A percentile compares a stretch with the other conserved stretches of the same genome.
Conservation (phyloP, 345 rosid species). For the Excoecaria cochinchinensis region DNA sequence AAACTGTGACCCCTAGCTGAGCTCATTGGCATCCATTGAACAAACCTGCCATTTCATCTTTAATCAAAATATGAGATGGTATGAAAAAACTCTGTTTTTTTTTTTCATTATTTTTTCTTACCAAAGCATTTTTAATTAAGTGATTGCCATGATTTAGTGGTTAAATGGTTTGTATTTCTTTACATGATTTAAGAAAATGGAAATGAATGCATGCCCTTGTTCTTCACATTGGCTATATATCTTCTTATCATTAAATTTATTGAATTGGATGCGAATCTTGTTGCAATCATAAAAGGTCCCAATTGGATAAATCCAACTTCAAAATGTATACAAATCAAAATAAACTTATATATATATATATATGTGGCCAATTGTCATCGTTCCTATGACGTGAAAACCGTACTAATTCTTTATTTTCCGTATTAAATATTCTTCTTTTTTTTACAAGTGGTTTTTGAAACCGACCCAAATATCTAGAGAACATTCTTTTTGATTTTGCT, state of each 20-base stretch:
- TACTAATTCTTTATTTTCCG: conserved; percentile 26
- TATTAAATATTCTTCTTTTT: conserved; percentile 33
- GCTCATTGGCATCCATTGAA: no score
- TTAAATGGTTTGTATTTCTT: no score
- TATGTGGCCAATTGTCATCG: neutral
- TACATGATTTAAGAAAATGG: no score
- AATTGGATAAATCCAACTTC: conserved; percentile 41
- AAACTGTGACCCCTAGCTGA: no score
- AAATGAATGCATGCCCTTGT: no score
- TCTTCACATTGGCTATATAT: neutral
- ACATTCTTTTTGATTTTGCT: conserved; percentile 23
- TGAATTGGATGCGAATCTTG: conserved; percentile 30
- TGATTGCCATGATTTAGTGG: no score
- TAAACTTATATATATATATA: neutral
- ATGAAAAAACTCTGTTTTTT: no score
- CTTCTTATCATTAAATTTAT: neutral
- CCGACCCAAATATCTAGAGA: conserved; percentile 36
- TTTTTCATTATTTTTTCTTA: no score
- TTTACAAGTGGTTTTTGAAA: conserved; percentile 17
- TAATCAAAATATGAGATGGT: no score
- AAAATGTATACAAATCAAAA: conserved; percentile 31
- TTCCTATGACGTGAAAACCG: conserved; percentile 18
- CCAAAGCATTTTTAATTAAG: no score
- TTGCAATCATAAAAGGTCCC: conserved; percentile 35
- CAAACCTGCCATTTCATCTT: no score